A percentile compares a stretch with the other conserved stretches of the same genome.
These are phyloP conservation scores for Podospora tetraspora DNA, from an alignment of 495 filamentous ascomycete genomes.

Conservation along the genomic window DNA sequence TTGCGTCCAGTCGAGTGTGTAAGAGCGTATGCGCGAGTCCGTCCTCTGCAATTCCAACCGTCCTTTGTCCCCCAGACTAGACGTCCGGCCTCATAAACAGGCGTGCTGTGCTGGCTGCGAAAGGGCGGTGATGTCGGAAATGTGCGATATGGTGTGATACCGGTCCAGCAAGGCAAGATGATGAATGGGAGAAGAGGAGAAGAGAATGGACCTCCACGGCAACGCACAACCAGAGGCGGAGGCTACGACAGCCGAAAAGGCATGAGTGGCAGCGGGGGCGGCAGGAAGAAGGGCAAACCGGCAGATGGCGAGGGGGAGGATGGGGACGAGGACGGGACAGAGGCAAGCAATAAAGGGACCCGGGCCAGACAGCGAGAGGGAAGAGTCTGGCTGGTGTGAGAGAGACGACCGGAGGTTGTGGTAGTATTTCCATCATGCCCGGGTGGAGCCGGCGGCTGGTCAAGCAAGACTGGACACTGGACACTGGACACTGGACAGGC, in stretches of 20 bases:
- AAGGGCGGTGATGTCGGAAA: neutral
- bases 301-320: constrained; percentile 4
- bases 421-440: constrained; percentile 9
- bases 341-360: constrained; percentile 8
- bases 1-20: neutral
- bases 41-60: neutral
- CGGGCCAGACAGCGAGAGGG: constrained; percentile 2
- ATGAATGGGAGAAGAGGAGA: neutral
- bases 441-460: constrained; percentile 9
- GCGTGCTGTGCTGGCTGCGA: neutral
- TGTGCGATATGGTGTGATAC: constrained; percentile 7
- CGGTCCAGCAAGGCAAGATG: constrained; percentile 7
- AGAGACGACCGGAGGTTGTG: constrained; percentile 2
- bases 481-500: neutral
- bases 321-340: constrained; percentile 7
- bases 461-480: neutral
- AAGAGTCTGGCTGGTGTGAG: neutral
- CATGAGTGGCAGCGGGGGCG: neutral
- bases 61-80: neutral
- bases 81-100: neutral
- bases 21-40: neutral
- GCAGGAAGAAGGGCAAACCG: constrained; percentile 5
- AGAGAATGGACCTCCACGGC: constrained; percentile 5
- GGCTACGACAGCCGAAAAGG: constrained; percentile 6
- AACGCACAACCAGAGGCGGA: constrained; percentile 9